Percentiles rank a stretch among this genome's conserved stretches.
Evolutionary conservation across 345 rosid species (phyloP).

Genomic region (Geranium brycei): DNA sequence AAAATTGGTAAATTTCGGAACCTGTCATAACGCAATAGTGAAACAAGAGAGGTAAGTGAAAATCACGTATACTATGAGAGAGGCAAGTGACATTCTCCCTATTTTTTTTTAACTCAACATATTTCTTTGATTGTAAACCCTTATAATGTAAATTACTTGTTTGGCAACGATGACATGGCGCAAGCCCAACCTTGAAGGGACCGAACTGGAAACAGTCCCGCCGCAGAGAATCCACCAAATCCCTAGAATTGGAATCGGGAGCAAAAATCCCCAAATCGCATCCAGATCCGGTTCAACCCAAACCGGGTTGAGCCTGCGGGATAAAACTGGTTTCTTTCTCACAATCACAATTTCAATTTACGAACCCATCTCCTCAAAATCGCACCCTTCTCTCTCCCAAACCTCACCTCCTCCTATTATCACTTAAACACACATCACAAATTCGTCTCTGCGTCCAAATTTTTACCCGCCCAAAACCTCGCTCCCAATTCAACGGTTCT

Average conservation of each 20-base stretch:
- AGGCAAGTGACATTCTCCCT: too few relatives aligned
- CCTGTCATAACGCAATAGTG: too few relatives aligned
- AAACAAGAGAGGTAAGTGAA: too few relatives aligned
- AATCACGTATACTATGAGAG: too few relatives aligned
- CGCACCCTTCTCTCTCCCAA: constrained; percentile 1
- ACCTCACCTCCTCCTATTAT: not conserved
- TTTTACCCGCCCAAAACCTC: constrained; percentile 10
- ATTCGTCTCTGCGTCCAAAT: not conserved
- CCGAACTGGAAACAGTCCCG: too few relatives aligned
- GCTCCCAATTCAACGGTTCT: not conserved
- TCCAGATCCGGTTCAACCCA: not conserved
- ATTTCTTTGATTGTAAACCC: too few relatives aligned
- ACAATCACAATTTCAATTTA: too few relatives aligned
- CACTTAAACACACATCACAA: constrained; percentile 7
- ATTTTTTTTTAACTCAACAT: too few relatives aligned
- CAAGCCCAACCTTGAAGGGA: not conserved
- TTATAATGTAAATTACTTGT: too few relatives aligned
- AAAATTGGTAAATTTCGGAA: too few relatives aligned
- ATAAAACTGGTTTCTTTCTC: not conserved
- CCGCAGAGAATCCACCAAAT: not conserved
- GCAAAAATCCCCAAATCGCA: not conserved
- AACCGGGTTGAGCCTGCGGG: not conserved
- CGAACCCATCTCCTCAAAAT: not conserved
- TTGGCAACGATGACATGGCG: not conserved
- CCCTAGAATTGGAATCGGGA: not conserved